Base-by-base conservation (phyloP, 306 rosid species). In the Parietaria judaica region DNA sequence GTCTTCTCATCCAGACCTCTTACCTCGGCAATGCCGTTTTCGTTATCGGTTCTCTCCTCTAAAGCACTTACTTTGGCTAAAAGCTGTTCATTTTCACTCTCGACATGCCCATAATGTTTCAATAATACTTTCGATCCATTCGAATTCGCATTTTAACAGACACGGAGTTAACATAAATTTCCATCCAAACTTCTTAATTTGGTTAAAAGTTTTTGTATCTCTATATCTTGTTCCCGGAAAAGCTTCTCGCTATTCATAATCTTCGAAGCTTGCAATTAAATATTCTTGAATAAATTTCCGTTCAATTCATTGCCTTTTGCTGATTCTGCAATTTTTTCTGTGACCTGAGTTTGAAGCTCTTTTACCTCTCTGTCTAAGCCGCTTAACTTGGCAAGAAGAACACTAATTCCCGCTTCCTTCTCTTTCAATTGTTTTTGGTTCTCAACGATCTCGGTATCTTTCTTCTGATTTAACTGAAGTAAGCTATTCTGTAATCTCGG, bases 401-500 rank as follows among this genome's bases (percentile, higher is more conserved):
- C 59, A 36, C 66, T 79, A 14, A 45, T 71, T 60, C 52, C 72
- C 39, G 80, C 86, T 61, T 82, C 88, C 47, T 63, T 45, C 63
- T 75, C 74, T 50, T 71, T 79, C 66, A 77, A 51, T 53, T 72
- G 67, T 49, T 66, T 79, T 35, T 64, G 60, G 65, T 55, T 80
- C 7, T 72, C 73, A 51, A 35, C 48, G 35, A 76, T 63, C 58
- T 56, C 66, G 35, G 80, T 63, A 3, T 64, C 73, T 51, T 82
- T 90, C 46, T 73, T 70, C 11, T 71, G 82, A 52, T 81, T 66
- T 45, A 73, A 44, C 46, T 70, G 74, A 9, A 74, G 45, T 54
- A 86, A 78, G 16, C 53, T 74, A 44, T 54, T 77, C n/a, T 83
- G 94, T 35, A 83, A 66, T 62, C 45, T 64, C 72, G 71, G 68